Percentiles rank a stretch among this genome's conserved stretches.
phyloP scores from a whole-genome alignment of 371 early-diverging fungal genomes.

The Actinomucor elegans region DNA sequence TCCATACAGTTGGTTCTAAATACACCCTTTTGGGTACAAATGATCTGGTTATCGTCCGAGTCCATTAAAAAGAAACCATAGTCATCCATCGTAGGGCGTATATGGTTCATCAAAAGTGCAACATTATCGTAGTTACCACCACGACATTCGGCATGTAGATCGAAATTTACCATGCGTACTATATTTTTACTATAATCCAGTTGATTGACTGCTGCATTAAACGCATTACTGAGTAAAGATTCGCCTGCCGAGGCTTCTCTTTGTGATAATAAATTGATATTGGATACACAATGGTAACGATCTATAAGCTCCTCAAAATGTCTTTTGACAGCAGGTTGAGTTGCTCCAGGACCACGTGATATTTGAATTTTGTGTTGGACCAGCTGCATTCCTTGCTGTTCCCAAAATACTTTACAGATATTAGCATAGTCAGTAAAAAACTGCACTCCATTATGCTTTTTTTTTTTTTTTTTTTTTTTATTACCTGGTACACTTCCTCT shows the following conservation, averaged over 20 bases:
- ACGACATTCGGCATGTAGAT: conserved; percentile 81
- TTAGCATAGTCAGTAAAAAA: no score
- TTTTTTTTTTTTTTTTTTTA: no score
- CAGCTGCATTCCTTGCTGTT: conserved; percentile 86
- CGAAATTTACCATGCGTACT: conserved; percentile 72
- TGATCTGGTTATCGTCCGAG: conserved; percentile 49
- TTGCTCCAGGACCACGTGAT: conserved; percentile 65
- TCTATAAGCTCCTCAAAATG: conserved; percentile 80
- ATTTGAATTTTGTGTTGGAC: conserved; percentile 82
- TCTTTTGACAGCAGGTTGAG: conserved; percentile 74
- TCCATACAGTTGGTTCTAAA: conserved; percentile 98
- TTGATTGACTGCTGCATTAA: conserved; percentile 57
- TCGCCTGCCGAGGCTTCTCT: conserved; percentile 70
- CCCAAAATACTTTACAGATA: conserved; percentile 89
- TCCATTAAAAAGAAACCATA: conserved; percentile 74
- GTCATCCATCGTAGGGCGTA: conserved; percentile 45
- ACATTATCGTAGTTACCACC: conserved; percentile 83
- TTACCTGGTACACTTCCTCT: conserved; percentile 93
- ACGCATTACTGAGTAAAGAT: conserved; percentile 68
- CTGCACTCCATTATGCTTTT: no score
- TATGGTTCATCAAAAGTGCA: conserved; percentile 45
- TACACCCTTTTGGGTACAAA: conserved; percentile 76
- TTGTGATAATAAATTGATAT: conserved; percentile 81
- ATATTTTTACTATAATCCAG: conserved; percentile 17
- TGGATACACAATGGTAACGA: conserved; percentile 75